Base-by-base conservation (phyloP, 2,329 filamentous ascomycete species). In the Verticillium longisporum region DNA sequence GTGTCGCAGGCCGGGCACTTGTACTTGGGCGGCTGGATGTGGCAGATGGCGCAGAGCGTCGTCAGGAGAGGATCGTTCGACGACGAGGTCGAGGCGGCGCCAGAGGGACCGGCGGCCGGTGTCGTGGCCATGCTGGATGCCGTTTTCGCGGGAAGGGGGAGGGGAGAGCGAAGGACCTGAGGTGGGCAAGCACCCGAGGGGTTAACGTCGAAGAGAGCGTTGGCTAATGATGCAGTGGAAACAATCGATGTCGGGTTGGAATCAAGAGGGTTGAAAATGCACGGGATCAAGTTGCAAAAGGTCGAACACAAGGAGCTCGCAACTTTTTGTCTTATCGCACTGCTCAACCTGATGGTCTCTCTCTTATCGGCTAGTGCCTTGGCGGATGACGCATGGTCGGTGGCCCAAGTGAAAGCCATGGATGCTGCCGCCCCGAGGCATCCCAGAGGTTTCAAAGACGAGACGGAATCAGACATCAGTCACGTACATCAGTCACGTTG, bases 1-100 rank as follows among this genome's bases (percentile, higher is more conserved):
- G 87, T 83, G 61, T 78, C 78, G 79, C 94, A 98, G 66, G 91
- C 86, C 2, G 95, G 95, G 72, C 95, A 99, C 71, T 87, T 89
- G 79, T 99, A 99, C 75, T 91, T 94, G 3, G 91, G 92, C 2
- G 84, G 74, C 61, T 87, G 83, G 65, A 85, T 83, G 74, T 92
- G 90, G 75, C 93, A 89, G 66, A 89, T 87, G 56, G 79, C 78
- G 74, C 87, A 89, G 54, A 89, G 80, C 1, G 81, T 80, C 2
- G 83, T 85, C 57, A 89, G 77, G 32, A 86, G 72, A 1, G 84
- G 78, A 66, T 86, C 84, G 26, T 81, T 45, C 21, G 37, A 45
- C 21, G 56, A 58, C 3, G 41, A 45, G 14, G 15, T 45, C 14
- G 36, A n/a, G 38, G 38, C 38, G 15, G 38, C 4, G 26, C 26